phyloP scores from a whole-genome alignment of 306 rosid genomes.

The Vicia villosa region DNA sequence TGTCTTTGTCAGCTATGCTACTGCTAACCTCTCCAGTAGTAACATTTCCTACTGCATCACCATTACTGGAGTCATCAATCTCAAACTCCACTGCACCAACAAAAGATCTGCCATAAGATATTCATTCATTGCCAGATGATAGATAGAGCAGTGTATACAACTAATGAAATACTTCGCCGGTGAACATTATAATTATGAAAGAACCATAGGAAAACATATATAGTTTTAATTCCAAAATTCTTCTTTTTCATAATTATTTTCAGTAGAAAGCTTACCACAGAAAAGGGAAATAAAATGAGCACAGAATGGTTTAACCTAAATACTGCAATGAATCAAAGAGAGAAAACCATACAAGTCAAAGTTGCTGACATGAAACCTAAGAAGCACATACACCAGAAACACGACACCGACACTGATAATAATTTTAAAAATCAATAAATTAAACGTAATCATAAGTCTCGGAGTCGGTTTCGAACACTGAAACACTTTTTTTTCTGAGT shows the following conservation, averaged over 20 bases:
- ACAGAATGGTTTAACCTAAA: background rate
- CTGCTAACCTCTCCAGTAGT: constrained; percentile 45
- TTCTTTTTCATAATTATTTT: background rate
- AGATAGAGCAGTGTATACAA: constrained; percentile 16
- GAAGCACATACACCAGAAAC: too few species aligned
- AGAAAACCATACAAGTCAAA: background rate
- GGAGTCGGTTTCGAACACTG: too few species aligned
- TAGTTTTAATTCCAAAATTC: too few species aligned
- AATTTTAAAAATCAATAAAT: too few species aligned
- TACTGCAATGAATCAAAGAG: constrained; percentile 1
- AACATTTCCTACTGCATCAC: constrained; percentile 58
- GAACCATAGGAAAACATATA: background rate
- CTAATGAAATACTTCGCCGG: background rate
- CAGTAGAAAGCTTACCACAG: background rate
- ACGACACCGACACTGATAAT: too few species aligned
- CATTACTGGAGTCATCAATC: constrained; percentile 53
- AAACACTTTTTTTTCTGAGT: too few species aligned
- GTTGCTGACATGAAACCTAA: background rate
- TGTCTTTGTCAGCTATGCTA: constrained; percentile 57
- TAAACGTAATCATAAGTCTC: too few species aligned
- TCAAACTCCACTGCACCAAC: constrained; percentile 84
- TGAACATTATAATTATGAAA: constrained; percentile 8
- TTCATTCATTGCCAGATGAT: constrained; percentile 6
- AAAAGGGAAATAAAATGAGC: background rate
- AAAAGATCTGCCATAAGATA: constrained; percentile 31